These are phyloP conservation scores for Cinchona pubescens DNA, from an alignment of 257 asterid species.

Conservation along the genomic window DNA sequence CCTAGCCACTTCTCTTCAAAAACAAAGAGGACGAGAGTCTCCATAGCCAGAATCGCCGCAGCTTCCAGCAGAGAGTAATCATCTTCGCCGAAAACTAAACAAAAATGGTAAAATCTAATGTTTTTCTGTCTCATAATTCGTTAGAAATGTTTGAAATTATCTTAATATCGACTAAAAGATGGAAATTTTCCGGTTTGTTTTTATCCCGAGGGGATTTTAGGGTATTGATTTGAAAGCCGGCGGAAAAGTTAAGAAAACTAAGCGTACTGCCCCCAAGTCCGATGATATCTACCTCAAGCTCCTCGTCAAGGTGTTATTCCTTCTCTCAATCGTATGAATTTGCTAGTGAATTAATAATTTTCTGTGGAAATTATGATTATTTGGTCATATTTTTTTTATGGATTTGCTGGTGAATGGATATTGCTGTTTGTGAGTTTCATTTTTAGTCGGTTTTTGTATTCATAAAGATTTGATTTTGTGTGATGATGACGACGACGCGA, in stretches of 20 bases:
- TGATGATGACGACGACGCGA: too few relatives aligned
- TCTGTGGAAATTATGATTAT: neutral
- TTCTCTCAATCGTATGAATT: too few relatives aligned
- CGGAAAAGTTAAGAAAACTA: slow-evolving; percentile 38
- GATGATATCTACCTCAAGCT: slow-evolving; percentile 43
- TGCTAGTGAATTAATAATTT: too few relatives aligned
- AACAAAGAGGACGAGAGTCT: too few relatives aligned
- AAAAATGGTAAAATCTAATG: slow-evolving; percentile 6
- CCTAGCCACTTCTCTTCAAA: neutral
- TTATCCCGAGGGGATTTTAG: slow-evolving; percentile 13
- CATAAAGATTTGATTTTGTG: too few relatives aligned
- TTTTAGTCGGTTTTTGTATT: too few relatives aligned
- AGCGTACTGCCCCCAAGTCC: slow-evolving; percentile 41
- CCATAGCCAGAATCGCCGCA: neutral
- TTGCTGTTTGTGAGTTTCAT: too few relatives aligned
- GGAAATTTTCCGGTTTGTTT: neutral
- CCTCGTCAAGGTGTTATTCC: slow-evolving; percentile 32
- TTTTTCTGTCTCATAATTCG: neutral
- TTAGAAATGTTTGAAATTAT: too few relatives aligned
- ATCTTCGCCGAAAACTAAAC: neutral
- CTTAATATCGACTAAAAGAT: too few relatives aligned
- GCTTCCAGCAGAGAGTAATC: neutral
- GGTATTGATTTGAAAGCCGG: slow-evolving; percentile 50
- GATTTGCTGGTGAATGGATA: too few relatives aligned
- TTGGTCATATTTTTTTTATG: neutral